Evolutionary conservation across 2,329 filamentous ascomycete species (phyloP), one percentile per base, ranked within the genome.

Genomic region (Alternaria triticina): DNA sequence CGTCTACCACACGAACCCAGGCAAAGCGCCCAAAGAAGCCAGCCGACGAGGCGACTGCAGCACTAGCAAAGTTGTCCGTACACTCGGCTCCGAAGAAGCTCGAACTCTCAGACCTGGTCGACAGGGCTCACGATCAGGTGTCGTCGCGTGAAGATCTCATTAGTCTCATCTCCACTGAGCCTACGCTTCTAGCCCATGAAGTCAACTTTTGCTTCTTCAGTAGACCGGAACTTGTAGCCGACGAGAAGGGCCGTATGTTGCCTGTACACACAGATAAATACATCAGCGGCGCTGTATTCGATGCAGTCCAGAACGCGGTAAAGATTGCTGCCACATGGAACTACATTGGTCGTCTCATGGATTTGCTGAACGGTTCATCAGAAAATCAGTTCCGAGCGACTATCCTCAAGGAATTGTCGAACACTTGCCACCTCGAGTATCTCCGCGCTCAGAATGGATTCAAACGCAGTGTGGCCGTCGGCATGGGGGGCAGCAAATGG

Each of bases 371-470:
- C 6, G 45, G 5, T 5, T 61, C 58, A 0, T 58, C 62, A 0
- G 68, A 74, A 36, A 83, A 81, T 66, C 60, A 67, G 0, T 76
- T 77, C 40, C 73, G 69, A 6, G 67, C 65, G 1, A 74, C 81
- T 1, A 56, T 86, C 9, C 72, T 84, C 3, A 83, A 86, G 61
- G 84, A 86, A 52, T 62, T 86, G 0, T 77, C 66, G 28, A 64
- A 64, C 80, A 25, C 85, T 85, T 83, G 79, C 22, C 74, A 84
- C n/a, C 60, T 83, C 0, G 83, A 85, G 54, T 86, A 81, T 50
- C 54, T 45, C 1, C 80, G 82, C 2, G 69, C 74, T 0, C 82
- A 84, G 43, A 65, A 70, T 12, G 23, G 76, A 0, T 79, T 86
- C 50, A 84, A 80, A 61, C 83, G 83, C 7, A 70, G 80, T 2